Evolutionary conservation across 2,329 filamentous ascomycete genomes (phyloP), one percentile per base, ranked within the genome.

Genomic region (Lasiodiplodia sp.): DNA sequence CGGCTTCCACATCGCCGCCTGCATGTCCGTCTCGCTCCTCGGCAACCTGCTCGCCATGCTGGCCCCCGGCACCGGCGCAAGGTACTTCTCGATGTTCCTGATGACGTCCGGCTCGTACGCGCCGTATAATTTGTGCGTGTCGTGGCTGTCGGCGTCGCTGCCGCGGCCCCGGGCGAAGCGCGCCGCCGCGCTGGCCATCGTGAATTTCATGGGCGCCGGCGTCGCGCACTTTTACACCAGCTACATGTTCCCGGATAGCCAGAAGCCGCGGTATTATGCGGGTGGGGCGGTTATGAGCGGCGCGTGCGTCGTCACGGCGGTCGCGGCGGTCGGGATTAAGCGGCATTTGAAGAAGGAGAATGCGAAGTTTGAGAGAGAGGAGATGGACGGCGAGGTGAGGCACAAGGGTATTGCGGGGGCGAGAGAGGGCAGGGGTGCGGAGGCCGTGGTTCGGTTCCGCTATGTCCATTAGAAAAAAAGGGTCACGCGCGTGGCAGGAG

Each of bases 71-170:
- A 40, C 21, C 3, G 74, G 70, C 16, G 75, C 73, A 10, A 73
- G 78, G 18, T 77, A 78, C 67, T 70, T 77, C 56, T 71, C 75
- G 57, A 73, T 76, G 66, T 73, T 78, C 44, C 71, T 79, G 7
- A 77, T 79, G 65, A 60, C 62, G 47, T 18, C 28, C 49, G 47
- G 65, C 52, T 49, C 23, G 44, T 69, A 51, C 51, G 64, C 21
- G 52, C 63, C 53, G 58, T 68, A 56, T 49, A 68, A 38, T 31
- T 28, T 57, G n/a, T 60, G 68, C 37, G 51, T 52, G 23, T 25
- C 31, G 37, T 67, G 40, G 37, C 21, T 55, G n/a, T 34, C 28
- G 6, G 16, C 38, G 25, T 31, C 23, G n/a, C 37, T 70, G 18
- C 66, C 63, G 12, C 63, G 63, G 7, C 69, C 70, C 10, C 40